phyloP scores from a whole-genome alignment of 2,329 filamentous ascomycete genomes.

The Neopestalotiopsis sp. region DNA sequence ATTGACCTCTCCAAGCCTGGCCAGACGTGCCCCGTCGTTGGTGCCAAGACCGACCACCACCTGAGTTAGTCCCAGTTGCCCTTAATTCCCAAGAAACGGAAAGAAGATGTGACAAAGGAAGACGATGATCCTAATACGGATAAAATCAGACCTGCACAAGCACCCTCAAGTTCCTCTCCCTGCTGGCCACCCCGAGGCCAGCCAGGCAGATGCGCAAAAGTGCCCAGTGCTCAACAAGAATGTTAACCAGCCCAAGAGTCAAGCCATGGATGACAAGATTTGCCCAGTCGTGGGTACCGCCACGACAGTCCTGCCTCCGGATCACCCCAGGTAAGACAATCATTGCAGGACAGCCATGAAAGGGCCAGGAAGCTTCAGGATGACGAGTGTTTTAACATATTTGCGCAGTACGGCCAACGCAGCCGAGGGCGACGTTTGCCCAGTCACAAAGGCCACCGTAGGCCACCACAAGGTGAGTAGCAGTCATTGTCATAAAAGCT shows the following conservation, averaged over 20 bases:
- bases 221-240: constrained; percentile 44
- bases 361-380: no score
- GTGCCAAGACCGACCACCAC: constrained; percentile 49
- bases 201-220: constrained; percentile 41
- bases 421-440: constrained; percentile 40
- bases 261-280: constrained; percentile 47
- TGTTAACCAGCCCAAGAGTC: constrained; percentile 41
- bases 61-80: constrained; percentile 21
- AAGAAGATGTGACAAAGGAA: not conserved
- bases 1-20: constrained; percentile 47
- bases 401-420: constrained; percentile 32
- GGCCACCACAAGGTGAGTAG: constrained; percentile 43
- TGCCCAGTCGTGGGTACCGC: constrained; percentile 49
- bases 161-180: constrained; percentile 43
- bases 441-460: constrained; percentile 48
- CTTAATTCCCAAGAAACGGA: no score
- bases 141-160: constrained; percentile 39
- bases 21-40: constrained; percentile 47
- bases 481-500: not conserved
- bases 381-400: not conserved
- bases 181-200: constrained; percentile 30
- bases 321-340: constrained; percentile 40
- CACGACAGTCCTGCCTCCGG: constrained; percentile 46
- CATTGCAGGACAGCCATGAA: not conserved
- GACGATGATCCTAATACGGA: not conserved